phyloP scores from a whole-genome alignment of 345 rosid genomes.

The Salix arbutifolia region DNA sequence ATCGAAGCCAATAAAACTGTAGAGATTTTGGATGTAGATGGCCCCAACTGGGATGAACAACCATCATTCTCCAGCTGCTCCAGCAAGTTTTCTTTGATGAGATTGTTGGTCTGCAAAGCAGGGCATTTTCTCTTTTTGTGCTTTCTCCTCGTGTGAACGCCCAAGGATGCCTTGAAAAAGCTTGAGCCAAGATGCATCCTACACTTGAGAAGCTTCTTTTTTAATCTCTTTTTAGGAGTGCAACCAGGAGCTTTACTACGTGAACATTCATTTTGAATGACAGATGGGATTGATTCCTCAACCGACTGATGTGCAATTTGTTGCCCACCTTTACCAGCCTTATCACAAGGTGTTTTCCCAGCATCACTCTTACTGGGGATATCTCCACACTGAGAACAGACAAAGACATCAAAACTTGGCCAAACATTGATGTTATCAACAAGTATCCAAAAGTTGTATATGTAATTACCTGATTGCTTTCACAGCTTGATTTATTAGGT shows the following conservation, averaged over 20 bases:
- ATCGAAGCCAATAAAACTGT: conserved; percentile 15
- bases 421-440: not conserved
- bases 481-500: conserved; percentile 15
- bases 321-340: conserved; percentile 26
- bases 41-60: conserved; percentile 36
- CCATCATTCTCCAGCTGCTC: conserved; percentile 22
- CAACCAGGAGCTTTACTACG: conserved; percentile 19
- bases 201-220: conserved; percentile 43
- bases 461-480: conserved; percentile 28
- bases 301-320: conserved; percentile 15
- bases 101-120: conserved; percentile 14
- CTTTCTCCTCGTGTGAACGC: conserved; percentile 42
- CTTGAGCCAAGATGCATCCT: conserved; percentile 41
- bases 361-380: conserved; percentile 6
- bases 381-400: conserved; percentile 34
- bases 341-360: conserved; percentile 17
- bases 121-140: conserved; percentile 42
- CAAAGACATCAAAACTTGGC: conserved; percentile 24
- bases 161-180: conserved; percentile 40
- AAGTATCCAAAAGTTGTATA: not conserved
- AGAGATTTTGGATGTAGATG: conserved; percentile 48
- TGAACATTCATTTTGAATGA: conserved; percentile 17
- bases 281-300: conserved; percentile 6
- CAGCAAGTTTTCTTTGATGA: conserved; percentile 31
- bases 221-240: conserved; percentile 28